Conservation (phyloP, 2,329 filamentous ascomycete species). For the Diaporthe helianthi region DNA sequence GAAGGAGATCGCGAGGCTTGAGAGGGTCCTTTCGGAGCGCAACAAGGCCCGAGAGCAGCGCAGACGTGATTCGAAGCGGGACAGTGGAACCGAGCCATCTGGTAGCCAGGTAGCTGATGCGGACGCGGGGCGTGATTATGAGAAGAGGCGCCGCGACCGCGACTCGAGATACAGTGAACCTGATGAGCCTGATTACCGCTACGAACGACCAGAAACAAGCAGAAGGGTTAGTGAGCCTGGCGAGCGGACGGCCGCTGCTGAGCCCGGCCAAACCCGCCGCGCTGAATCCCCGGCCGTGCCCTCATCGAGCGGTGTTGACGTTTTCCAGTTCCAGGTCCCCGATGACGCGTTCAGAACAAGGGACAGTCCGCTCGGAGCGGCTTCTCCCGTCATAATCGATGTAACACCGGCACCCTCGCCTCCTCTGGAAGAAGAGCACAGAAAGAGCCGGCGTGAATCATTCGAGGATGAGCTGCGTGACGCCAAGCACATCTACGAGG, state of each 20-base stretch:
- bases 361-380: constrained; percentile 16
- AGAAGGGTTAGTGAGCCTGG: constrained; percentile 40
- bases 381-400: constrained; percentile 33
- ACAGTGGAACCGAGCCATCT: constrained; percentile 4
- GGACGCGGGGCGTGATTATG: constrained; percentile 43
- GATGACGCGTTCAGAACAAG: constrained; percentile 57
- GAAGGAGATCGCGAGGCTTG: constrained; percentile 33
- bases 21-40: constrained; percentile 33
- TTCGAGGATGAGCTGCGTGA: constrained; percentile 56
- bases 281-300: constrained; percentile 39
- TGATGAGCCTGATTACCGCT: constrained; percentile 10
- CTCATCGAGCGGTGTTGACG: constrained; percentile 52
- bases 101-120: background rate
- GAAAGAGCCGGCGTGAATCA: constrained; percentile 58
- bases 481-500: constrained; percentile 53
- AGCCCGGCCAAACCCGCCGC: constrained; percentile 40
- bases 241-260: constrained; percentile 35
- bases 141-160: constrained; percentile 39
- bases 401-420: constrained; percentile 33
- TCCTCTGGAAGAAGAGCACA: constrained; percentile 39
- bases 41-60: constrained; percentile 39
- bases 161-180: constrained; percentile 31
- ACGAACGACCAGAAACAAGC: constrained; percentile 33
- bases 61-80: constrained; percentile 33
- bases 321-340: constrained; percentile 65